phyloP scores from a whole-genome alignment of 2,329 filamentous ascomycete genomes.

The Ploettnerulaceae sp. region DNA sequence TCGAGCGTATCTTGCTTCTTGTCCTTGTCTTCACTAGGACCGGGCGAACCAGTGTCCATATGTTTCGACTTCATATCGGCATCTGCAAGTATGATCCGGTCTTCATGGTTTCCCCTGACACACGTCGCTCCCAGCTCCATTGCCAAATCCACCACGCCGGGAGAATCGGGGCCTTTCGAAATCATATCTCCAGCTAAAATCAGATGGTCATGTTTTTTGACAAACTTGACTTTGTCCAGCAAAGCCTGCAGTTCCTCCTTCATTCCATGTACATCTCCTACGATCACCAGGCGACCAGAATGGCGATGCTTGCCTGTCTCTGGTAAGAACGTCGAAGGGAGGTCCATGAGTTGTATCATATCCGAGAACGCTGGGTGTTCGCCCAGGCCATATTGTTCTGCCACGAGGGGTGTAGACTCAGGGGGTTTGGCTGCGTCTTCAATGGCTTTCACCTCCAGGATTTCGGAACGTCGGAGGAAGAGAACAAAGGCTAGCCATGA shows the following conservation, averaged over 20 bases:
- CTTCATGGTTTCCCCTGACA: constrained; percentile 91
- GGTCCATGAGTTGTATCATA: constrained; percentile 29
- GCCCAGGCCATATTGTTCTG: constrained; percentile 19
- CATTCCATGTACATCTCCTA: constrained; percentile 94
- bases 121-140: constrained; percentile 70
- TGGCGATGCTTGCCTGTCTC: constrained; percentile 35
- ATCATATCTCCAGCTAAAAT: constrained; percentile 76
- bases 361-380: constrained; percentile 24
- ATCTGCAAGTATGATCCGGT: constrained; percentile 69
- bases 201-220: constrained; percentile 62
- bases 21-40: constrained; percentile 30
- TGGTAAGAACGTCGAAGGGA: constrained; percentile 29
- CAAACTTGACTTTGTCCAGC: constrained; percentile 61
- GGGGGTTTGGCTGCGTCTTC: neutral
- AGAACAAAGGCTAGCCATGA: constrained; percentile 1
- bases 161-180: constrained; percentile 80
- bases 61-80: constrained; percentile 36
- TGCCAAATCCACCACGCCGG: constrained; percentile 70
- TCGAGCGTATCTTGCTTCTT: constrained; percentile 25
- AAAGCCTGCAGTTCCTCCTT: constrained; percentile 60
- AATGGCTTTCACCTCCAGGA: neutral
- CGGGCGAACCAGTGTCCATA: constrained; percentile 27
- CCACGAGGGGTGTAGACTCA: neutral
- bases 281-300: constrained; percentile 63
- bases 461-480: neutral